Conservation (phyloP, 352 stramenopile genomes). For the Globisporangium orthogonon region DNA sequence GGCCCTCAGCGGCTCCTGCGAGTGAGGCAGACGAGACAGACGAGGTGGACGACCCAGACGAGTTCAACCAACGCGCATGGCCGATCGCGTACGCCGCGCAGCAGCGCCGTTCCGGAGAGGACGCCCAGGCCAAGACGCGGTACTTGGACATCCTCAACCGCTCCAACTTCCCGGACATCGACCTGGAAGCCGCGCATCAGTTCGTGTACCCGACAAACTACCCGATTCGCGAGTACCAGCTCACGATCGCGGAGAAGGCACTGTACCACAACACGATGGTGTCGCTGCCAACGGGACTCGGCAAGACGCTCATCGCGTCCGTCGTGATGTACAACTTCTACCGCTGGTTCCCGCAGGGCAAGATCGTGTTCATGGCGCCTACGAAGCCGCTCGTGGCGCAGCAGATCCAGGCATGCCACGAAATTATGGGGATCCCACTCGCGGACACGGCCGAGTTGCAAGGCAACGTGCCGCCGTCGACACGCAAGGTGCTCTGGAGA, state of each 20-base stretch:
- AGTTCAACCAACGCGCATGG: slow-evolving; percentile 2
- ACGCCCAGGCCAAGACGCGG: slow-evolving; percentile 41
- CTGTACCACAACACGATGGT: slow-evolving; percentile 98
- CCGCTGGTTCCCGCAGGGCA: slow-evolving; percentile 93
- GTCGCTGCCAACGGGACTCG: slow-evolving; percentile 96
- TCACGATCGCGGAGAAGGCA: slow-evolving; percentile 89
- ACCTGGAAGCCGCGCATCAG: slow-evolving; percentile 48
- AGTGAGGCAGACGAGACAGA: background rate
- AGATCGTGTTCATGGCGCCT: slow-evolving; percentile 97
- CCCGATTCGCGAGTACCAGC: slow-evolving; percentile 92
- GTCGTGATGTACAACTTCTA: slow-evolving; percentile 99
- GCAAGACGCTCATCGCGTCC: slow-evolving; percentile 99
- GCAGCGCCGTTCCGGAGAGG: slow-evolving; percentile 34
- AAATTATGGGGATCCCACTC: slow-evolving; percentile 93
- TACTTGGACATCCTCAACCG: slow-evolving; percentile 43
- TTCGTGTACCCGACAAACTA: slow-evolving; percentile 91
- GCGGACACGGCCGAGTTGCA: slow-evolving; percentile 79
- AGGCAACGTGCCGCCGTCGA: slow-evolving; percentile 63
- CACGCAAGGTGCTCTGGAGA: slow-evolving; percentile 86
- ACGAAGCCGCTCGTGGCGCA: slow-evolving; percentile 97
- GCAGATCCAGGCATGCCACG: slow-evolving; percentile 95
- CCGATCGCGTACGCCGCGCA: slow-evolving; percentile 13
- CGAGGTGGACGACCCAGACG: slow-evolving; percentile 5
- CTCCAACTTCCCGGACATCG: slow-evolving; percentile 39
- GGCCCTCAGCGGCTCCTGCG: background rate